Evolutionary conservation across 139 green algal genomes (phyloP), one percentile per base, ranked within the genome.

Genomic region (Chlorella vulgaris): DNA sequence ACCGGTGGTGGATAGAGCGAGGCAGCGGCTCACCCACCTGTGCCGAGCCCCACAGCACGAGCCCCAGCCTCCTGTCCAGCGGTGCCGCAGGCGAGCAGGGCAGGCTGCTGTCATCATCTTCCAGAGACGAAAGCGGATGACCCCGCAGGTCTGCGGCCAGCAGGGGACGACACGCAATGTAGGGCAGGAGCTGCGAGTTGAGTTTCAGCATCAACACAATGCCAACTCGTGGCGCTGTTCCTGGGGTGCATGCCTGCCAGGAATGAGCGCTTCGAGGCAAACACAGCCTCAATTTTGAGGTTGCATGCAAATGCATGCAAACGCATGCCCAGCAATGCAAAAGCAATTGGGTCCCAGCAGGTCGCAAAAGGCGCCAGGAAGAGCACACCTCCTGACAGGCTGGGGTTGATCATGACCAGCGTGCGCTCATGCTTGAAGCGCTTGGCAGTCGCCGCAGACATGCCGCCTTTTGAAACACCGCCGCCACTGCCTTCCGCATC

Each of bases 341-440:
- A 33, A 5, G 10, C 40, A 36, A 51, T 33, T 58, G 40, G 4
- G 69, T 7, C 8, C 40, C 28, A 43, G 10, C 33, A 53, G 28
- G 69, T 5, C 10, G 19, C 8, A n/a, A n/a, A n/a, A n/a, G n/a
- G n/a, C n/a, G n/a, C n/a, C n/a, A n/a, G n/a, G n/a, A n/a, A n/a
- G n/a, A n/a, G n/a, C 71, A 1, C 28, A 70, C 76, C 76, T 74
- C 36, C 26, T 7, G 29, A 19, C 62, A 82, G 29, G 8, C 13
- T 18, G 3, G 77, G 77, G 36, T 83, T 74, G 4, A 83, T 65
- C 65, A 77, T 74, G 3, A 76, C 65, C 35, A 83, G 66, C 66
- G 65, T 74, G 47, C 63, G 66, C 50, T 83, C 77, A 10, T 76
- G 65, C 50, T 76, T 76, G 77, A 83, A 83, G 7, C 77, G 43